Evolutionary conservation across 1,139 yeast species (phyloP), one percentile per base, ranked within the genome.

Genomic region (Sugiyamaella xylanicola): DNA sequence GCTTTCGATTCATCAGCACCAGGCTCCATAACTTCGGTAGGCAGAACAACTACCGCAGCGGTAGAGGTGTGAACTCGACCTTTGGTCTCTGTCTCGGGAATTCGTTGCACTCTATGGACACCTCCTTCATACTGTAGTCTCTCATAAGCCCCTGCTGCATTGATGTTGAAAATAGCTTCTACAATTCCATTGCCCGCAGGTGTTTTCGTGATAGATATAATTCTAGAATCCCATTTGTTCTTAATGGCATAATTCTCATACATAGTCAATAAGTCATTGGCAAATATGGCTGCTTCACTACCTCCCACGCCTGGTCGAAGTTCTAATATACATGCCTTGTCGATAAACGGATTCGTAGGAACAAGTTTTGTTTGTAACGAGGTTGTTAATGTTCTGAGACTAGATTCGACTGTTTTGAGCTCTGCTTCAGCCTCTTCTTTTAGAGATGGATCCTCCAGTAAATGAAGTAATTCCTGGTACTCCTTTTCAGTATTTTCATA

Each of bases 301-400:
- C 99, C 99, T 13, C 99, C 99, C 1, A 93, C 92, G 1, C 99
- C 99, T 0, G 99, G 97, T 56, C 98, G 78, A 25, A 93, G 72
- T 70, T 93, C 99, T 17, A 93, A 65, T 13, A 93, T 77, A 51
- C 96, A 86, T 0, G 95, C 84, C 58, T 82, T 83, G 54, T 88
- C 95, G 2, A 86, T 80, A 68, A 87, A 88, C 49, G 85, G 84
- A 61, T 87, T 85, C 2, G 88, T 82, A 1, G 98, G 97, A 35
- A 91, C 74, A 11, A 93, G 74, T 55, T 80, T 78, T 1, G 76
- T 65, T 59, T 85, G 82, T 17, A 93, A 74, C 41, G 76, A 74
- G 1, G 72, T 69, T 3, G 68, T 61, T 11, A 83, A 64, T 11
- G 67, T 65, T 37, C 57, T 61, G 2, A 65, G 47, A 15, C 55